Base-by-base conservation (phyloP, 108 stramenopile genomes). In the Cyclotella baltica region DNA sequence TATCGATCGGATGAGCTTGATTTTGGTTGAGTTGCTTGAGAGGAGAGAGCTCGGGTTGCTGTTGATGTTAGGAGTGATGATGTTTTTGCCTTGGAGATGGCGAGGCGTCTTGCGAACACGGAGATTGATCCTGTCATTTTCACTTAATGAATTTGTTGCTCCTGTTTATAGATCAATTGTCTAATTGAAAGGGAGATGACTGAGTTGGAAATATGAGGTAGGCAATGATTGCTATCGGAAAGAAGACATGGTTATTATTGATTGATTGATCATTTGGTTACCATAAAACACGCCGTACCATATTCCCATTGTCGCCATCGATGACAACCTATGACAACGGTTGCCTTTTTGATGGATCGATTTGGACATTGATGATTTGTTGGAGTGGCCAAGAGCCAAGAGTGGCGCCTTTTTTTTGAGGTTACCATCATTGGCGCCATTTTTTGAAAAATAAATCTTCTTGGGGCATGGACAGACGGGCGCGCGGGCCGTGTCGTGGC, bases 21-120 rank as follows among this genome's bases (percentile, higher is more conserved):
- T 53, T 73, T 64, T 46, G 68, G 34, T 57, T 72, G 70, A 50
- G 71, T 71, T 36, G 40, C 33, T 61, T 82, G 81, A 31, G 48
- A 75, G n/a, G 81, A 75, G 55, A 82, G 25, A 43, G 74, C 74
- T 50, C 81, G 73, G 30, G 74, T 56, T 30, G 81, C 74, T 35
- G 74, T 75, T 23, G 74, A 72, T 25, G 70, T 62, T 22, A 82
- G 30, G 9, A 63, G 74, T 27, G 73, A 56, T 33, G 73, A 33
- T 35, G 33, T n/a, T 37, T 62, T 62, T 33, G 62, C 36, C n/a
- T 62, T 57, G 1, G 55, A 57, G 55, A 62, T 22, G 33, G 62
- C 33, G 11, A 62, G 8, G 25, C 61, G 61, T 37, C 61, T 62
- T 62, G 61, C 61, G 11, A 62, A 25, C 19, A 62, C 33, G 19